Evolutionary conservation across 805 yeast species (phyloP).

Genomic region (Starmerella stellata): DNA sequence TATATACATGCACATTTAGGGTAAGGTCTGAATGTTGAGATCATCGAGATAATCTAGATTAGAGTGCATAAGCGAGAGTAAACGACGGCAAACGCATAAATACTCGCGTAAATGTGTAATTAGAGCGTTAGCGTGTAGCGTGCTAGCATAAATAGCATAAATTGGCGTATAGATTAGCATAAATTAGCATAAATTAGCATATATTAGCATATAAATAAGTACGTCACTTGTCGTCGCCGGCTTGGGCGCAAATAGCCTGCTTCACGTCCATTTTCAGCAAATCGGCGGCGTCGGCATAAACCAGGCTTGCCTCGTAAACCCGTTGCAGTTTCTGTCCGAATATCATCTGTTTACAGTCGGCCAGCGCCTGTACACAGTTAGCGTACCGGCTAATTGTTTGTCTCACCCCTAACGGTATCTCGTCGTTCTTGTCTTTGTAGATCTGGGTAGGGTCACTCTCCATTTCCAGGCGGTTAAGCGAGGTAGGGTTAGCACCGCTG

Average conservation of each 20-base stretch:
- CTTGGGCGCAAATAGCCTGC: conserved; percentile 51
- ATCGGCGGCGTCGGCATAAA: conserved; percentile 50
- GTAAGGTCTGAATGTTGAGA: no score
- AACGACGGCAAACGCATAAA: no score
- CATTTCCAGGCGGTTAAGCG: conserved; percentile 74
- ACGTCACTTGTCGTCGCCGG: no score
- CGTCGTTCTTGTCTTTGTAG: conserved; percentile 74
- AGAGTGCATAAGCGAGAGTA: no score
- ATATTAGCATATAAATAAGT: no score
- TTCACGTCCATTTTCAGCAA: conserved; percentile 55
- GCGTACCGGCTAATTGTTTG: conserved; percentile 68
- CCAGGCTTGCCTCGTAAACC: conserved; percentile 81
- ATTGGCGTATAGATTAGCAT: no score
- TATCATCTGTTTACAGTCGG: conserved; percentile 72
- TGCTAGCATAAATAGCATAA: no score
- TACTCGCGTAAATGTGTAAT: no score
- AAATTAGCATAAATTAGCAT: no score
- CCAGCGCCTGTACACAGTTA: conserved; percentile 65
- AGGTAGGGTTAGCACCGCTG: conserved; percentile 22
- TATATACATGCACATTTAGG: no score
- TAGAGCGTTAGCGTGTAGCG: no score
- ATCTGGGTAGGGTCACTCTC: conserved; percentile 85
- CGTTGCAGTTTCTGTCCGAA: conserved; percentile 60
- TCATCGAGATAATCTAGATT: no score
- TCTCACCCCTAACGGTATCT: conserved; percentile 41